Base-by-base conservation (phyloP, 2,329 filamentous ascomycete species). In the Stemphylium vesicarium region DNA sequence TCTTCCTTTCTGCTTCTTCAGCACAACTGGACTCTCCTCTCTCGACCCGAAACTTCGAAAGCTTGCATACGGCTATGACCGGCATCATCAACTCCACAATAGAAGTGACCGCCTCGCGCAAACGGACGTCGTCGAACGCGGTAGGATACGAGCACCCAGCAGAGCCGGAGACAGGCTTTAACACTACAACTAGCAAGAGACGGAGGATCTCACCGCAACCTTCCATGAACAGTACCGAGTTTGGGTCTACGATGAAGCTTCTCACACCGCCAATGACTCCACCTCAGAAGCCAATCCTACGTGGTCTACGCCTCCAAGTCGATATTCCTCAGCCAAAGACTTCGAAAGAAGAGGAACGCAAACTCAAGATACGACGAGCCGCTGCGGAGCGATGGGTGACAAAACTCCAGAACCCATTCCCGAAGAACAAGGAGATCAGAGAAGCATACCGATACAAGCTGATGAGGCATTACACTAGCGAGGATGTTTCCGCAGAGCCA, bases 401-500 rank as follows among this genome's bases (percentile, higher is more conserved):
- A 0, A 67, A 68, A 36, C 62, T 68, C 0, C 53, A 60, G 36
- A 45, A 56, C 9, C 52, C 63, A 0, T 62, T 52, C 13, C 67
- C 63, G 1, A 52, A 16, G 6, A 20, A 16, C 16, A 48, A 26
- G 11, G 65, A 69, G 46, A 62, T 68, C 22, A 62, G 48, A 3
- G 42, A 56, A 3, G 61, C 65, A 1, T 69, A 69, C 44, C 44
- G 48, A 1, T 45, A 59, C n/a, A 70, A 71, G 47, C 56, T 67
- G 7, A 59, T 68, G 57, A 51, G 66, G 9, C 67, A 71, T 47
- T 66, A 70, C 50, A 55, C 59, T 2, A 36, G 49, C 12, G 11
- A 45, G 4, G 29, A 33, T 29, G 26, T 10, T 11, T 29, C 26
- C 26, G 26, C 13, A 16, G 18, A 32, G 16, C 9, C 39, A 39